Percentiles rank a stretch among this genome's conserved stretches.
These are phyloP conservation scores for Solanum appendiculatum DNA, from an alignment of 257 asterid species.

Conservation along the genomic window DNA sequence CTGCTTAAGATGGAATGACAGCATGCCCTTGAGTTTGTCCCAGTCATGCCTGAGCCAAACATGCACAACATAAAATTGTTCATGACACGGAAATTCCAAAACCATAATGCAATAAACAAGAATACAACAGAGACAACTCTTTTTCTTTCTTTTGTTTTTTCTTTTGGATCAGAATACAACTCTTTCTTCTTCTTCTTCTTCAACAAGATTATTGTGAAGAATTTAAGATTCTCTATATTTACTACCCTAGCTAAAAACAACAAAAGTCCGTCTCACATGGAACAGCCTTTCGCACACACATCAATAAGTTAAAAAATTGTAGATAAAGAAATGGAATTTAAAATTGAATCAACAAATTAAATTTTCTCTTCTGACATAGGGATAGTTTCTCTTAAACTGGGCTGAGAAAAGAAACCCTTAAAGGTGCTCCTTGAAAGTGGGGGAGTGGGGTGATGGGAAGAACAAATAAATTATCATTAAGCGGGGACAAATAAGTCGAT, in stretches of 20 bases:
- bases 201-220: background rate
- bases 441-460: background rate
- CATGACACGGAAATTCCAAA: background rate
- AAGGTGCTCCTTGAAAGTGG: background rate
- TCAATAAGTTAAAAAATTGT: background rate
- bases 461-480: background rate
- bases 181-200: background rate
- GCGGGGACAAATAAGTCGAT: background rate
- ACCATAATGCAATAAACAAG: background rate
- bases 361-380: background rate
- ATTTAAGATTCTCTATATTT: background rate
- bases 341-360: background rate
- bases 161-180: background rate
- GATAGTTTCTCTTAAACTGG: background rate
- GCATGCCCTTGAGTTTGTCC: slow-evolving; percentile 58
- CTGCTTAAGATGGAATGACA: slow-evolving; percentile 76
- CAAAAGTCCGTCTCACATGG: background rate
- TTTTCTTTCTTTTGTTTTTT: background rate
- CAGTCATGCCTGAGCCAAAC: slow-evolving; percentile 68
- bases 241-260: background rate
- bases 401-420: background rate
- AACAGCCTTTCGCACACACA: background rate
- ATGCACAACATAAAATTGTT: background rate
- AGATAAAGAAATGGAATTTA: background rate
- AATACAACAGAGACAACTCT: background rate